Conservation (phyloP, 2,329 filamentous ascomycete genomes). For the Botrytis tulipae region DNA sequence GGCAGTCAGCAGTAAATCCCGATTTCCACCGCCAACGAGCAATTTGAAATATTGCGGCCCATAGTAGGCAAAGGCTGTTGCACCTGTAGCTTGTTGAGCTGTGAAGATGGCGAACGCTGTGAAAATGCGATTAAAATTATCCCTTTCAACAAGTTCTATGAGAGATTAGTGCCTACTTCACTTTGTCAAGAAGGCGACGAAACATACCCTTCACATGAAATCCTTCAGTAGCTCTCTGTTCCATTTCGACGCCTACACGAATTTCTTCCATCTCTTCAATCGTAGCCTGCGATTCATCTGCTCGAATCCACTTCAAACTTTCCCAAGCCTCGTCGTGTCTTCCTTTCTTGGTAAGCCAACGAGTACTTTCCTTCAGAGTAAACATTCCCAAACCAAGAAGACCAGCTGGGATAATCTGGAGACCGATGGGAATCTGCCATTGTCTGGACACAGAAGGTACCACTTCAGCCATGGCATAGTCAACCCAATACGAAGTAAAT, state of each 20-base stretch:
- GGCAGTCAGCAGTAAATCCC: constrained; percentile 50
- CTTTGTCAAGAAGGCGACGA: background rate
- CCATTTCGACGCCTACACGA: constrained; percentile 44
- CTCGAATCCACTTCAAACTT: background rate
- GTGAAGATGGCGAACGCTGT: constrained; percentile 22
- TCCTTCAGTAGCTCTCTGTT: constrained; percentile 45
- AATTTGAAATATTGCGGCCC: constrained; percentile 52
- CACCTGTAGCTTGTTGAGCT: constrained; percentile 47
- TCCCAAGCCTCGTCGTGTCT: background rate
- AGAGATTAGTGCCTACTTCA: background rate
- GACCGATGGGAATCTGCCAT: background rate
- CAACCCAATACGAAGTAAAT: constrained; percentile 39
- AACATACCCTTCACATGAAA: constrained; percentile 31
- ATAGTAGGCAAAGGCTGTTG: constrained; percentile 51
- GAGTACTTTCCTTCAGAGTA: background rate
- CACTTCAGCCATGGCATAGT: background rate
- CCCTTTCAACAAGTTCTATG: constrained; percentile 22
- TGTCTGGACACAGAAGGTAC: background rate
- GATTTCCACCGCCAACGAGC: constrained; percentile 46
- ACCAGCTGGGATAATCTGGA: background rate
- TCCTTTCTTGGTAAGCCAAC: background rate
- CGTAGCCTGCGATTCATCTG: background rate
- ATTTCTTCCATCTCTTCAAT: background rate
- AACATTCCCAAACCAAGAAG: background rate
- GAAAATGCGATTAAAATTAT: constrained; percentile 32